Base-by-base conservation (phyloP, 2,329 filamentous ascomycete genomes). In the Hymenoscyphus infarciens region DNA sequence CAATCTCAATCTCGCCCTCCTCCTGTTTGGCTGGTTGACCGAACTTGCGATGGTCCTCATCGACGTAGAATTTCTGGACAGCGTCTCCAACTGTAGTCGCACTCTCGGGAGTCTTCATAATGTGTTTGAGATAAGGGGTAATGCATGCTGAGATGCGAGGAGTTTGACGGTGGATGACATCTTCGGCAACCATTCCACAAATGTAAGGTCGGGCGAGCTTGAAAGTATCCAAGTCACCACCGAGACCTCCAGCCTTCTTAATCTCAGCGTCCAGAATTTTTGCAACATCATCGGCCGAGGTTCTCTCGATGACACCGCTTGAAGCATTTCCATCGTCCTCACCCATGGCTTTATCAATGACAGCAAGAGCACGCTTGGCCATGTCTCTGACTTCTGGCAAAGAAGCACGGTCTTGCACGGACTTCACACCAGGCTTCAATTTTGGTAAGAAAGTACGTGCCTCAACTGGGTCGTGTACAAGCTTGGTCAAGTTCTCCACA, bases 401-500 rank as follows among this genome's bases (percentile, higher is more conserved):
- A 49, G 95, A 96, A 31, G 95, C 94, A 67, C 92, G 87, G 70
- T 96, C 88, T 69, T 88, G 86, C 63, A 99, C 94, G 61, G 83
- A 84, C 81, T 97, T 92, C 56, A 99, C 90, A 84, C 95, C 95
- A 53, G 95, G 95, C 73, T 91, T 90, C 59, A 99, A 82, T 78
- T 97, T 97, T 59, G 95, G 95, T 74, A 99, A 79, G 83, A 99
- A 99, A 61, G 91, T 91, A 68, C 95, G 86, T 38, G 95, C 95
- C 80, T 99, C 95, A 64, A 97, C 87, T 15, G 95, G 95, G 75
- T 91, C 93, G 77, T 99, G 95, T 31, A 99, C 95, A 35, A 99
- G 87, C 81, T 97, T 98, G 65, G 95, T 99, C 80, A 99, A 81
- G 79, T 99, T 99, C 80, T 99, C 95, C 22, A 95, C 90, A 59